Base-by-base conservation (phyloP, 805 yeast genomes). In the Peterozyma xylosa region DNA sequence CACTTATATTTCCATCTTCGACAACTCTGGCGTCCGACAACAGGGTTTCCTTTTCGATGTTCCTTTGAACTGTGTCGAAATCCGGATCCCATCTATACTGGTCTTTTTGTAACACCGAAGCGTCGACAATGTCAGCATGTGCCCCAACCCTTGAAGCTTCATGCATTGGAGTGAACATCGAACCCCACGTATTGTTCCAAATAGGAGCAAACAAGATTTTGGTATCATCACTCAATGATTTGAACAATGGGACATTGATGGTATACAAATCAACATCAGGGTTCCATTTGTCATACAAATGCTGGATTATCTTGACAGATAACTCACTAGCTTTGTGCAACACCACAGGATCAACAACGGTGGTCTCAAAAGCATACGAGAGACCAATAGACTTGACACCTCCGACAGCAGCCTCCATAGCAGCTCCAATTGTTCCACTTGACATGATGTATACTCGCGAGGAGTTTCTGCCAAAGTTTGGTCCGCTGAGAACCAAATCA, bases 401-500 rank as follows among this genome's bases (percentile, higher is more conserved):
- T 45, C 73, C 77, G 36, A 90, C 76, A 2, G 84, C 86, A 1
- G 90, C 95, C 64, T 93, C 99, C 88, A 90, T 76, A 1, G 97
- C 93, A 3, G 96, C 98, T 21, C 99, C 99, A 14, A 93, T 82
- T 2, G 99, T 93, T 11, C 99, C 99, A 52, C 95, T 82, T 4
- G 96, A 80, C 54, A 93, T 73, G 44, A 89, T 85, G 61, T 89
- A 93, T 38, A 91, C 76, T 5, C 95, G 88, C 18, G 91, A 79
- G 2, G 96, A 81, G 62, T 93, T 93, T 57, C 96, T 78, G 17
- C 99, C 99, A 52, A 84, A 91, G 59, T 93, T 93, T 7, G 99
- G 99, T 1, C 99, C 99, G 44, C 96, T 85, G 17, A 93, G 61
- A 5, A 93, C 96, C 47, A 91, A 66, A 62, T 93, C 97, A 17